A percentile compares a stretch with the other conserved stretches of the same genome.
Conservation (phyloP, 1,139 yeast species). For the Geotrichum fermentans region DNA sequence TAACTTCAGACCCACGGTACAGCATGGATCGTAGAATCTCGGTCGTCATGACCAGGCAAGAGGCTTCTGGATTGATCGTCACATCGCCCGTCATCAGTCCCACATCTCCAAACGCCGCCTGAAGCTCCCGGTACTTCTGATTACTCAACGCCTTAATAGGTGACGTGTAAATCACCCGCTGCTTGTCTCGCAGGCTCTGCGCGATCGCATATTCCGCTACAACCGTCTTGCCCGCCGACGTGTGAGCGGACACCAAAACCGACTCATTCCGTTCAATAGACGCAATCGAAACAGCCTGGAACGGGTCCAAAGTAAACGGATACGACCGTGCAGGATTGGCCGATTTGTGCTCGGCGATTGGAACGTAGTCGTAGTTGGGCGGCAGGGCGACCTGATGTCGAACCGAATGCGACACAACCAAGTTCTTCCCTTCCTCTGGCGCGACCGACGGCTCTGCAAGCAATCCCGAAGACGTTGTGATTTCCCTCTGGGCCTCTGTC, state of each 20-base stretch:
- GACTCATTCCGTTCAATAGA: slow-evolving; percentile 92
- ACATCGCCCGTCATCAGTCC: slow-evolving; percentile 98
- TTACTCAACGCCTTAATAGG: slow-evolving; percentile 91
- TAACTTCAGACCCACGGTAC: slow-evolving; percentile 91
- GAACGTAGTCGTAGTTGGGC: slow-evolving; percentile 78
- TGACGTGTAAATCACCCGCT: slow-evolving; percentile 86
- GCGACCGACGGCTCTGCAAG: slow-evolving; percentile 39
- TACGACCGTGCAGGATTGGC: slow-evolving; percentile 68
- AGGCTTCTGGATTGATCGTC: slow-evolving; percentile 94
- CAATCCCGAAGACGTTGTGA: slow-evolving; percentile 71
- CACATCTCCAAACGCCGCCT: slow-evolving; percentile 80
- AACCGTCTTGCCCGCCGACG: slow-evolving; percentile 90
- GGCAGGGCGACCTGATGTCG: slow-evolving; percentile 98
- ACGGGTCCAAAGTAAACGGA: slow-evolving; percentile 90
- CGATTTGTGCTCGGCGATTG: slow-evolving; percentile 75
- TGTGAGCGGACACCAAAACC: slow-evolving; percentile 96
- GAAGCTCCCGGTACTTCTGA: slow-evolving; percentile 88
- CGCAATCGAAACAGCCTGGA: slow-evolving; percentile 92
- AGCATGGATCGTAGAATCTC: slow-evolving; percentile 93
- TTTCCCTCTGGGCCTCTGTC: slow-evolving; percentile 86
- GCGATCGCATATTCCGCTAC: slow-evolving; percentile 95
- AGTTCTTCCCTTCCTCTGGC: slow-evolving; percentile 38
- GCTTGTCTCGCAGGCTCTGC: slow-evolving; percentile 84
- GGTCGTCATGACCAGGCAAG: slow-evolving; percentile 95
- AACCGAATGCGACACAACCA: slow-evolving; percentile 83